Conservation (phyloP, 345 rosid species). For the Aquilaria yunnanensis region DNA sequence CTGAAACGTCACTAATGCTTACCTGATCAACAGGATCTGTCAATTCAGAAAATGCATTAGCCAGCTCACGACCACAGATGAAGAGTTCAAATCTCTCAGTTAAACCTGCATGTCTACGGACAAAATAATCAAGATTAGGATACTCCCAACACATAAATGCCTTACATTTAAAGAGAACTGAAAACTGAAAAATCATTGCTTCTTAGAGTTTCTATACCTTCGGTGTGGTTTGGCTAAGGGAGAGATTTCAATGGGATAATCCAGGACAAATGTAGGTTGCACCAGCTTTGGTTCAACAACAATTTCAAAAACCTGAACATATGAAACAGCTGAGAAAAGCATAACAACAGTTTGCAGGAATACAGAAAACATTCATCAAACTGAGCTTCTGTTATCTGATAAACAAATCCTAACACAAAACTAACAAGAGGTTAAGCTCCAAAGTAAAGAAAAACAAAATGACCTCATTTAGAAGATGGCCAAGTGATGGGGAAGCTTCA, state of each 20-base stretch:
- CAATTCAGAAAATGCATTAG: constrained; percentile 92
- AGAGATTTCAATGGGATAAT: constrained; percentile 93
- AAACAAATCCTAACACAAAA: too few species aligned
- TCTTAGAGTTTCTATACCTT: constrained; percentile 34
- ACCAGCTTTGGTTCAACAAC: constrained; percentile 83
- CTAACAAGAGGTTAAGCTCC: neutral
- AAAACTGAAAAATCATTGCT: neutral
- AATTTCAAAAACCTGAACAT: constrained; percentile 74
- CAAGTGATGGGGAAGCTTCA: constrained; percentile 64
- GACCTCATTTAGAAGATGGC: constrained; percentile 92
- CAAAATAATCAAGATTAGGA: constrained; percentile 6
- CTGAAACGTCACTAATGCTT: constrained; percentile 1
- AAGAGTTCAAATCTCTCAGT: constrained; percentile 97
- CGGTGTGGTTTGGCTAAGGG: constrained; percentile 93
- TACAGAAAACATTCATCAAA: too few species aligned
- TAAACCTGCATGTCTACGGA: constrained; percentile 53
- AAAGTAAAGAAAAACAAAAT: constrained; percentile 10
- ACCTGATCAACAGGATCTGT: constrained; percentile 98
- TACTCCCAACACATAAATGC: neutral
- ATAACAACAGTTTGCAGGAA: neutral
- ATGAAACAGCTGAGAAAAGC: constrained; percentile 10
- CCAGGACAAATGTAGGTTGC: constrained; percentile 94
- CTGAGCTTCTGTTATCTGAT: too few species aligned
- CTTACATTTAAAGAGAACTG: neutral
- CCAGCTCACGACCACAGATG: constrained; percentile 93